A percentile compares a stretch with the other conserved stretches of the same genome.
phyloP scores from a whole-genome alignment of 2,329 filamentous ascomycete genomes.

The Aspergillus amoenus region DNA sequence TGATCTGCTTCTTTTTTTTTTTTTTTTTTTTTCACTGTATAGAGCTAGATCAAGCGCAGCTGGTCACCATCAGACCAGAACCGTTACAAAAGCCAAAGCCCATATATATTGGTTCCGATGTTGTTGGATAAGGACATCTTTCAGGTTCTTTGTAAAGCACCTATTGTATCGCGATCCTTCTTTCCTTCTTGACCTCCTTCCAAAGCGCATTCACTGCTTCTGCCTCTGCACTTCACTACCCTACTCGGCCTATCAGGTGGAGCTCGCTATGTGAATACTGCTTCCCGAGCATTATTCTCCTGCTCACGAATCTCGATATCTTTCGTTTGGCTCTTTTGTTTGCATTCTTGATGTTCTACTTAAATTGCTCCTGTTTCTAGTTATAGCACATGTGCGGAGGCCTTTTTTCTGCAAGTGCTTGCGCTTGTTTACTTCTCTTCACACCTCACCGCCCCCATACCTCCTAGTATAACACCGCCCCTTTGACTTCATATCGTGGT shows the following conservation, averaged over 20 bases:
- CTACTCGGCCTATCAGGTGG: not conserved
- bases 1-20: not conserved
- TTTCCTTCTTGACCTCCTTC: not conserved
- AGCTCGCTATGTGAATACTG: not conserved
- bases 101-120: not conserved
- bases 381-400: not conserved
- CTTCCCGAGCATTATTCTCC: not conserved
- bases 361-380: not conserved
- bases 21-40: not conserved
- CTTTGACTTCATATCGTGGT: not conserved
- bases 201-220: not conserved
- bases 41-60: not conserved
- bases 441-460: conserved; percentile 14
- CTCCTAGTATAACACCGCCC: conserved; percentile 5
- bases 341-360: not conserved
- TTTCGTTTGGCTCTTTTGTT: not conserved
- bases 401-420: conserved; percentile 5
- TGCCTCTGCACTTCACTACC: not conserved
- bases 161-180: not conserved
- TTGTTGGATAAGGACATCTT: not conserved
- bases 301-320: not conserved
- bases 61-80: not conserved
- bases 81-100: not conserved
- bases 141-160: not conserved
- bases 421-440: conserved; percentile 10